Conservation (phyloP, 1,284 basidiomycete species). For the Tilletia indica region DNA sequence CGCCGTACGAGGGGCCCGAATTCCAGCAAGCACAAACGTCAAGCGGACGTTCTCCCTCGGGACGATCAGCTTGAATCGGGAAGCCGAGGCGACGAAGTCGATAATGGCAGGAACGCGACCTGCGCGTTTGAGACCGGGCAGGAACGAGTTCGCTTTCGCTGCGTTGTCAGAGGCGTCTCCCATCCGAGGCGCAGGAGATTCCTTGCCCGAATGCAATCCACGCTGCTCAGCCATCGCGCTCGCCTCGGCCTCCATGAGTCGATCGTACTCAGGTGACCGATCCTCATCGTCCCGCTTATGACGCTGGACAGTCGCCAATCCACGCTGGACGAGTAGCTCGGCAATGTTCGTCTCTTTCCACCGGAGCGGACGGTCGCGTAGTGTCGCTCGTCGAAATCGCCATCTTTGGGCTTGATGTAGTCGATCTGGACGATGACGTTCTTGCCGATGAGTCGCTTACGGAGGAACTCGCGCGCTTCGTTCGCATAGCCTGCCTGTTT, state of each 20-base stretch:
- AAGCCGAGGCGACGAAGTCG: conserved; percentile 74
- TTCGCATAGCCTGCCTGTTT: conserved; percentile 84
- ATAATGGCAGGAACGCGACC: conserved; percentile 81
- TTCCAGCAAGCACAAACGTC: conserved; percentile 53
- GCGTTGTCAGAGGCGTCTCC: conserved; percentile 73
- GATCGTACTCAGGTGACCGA: conserved; percentile 88
- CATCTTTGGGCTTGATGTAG: conserved; percentile 49
- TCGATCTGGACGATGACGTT: conserved; percentile 45
- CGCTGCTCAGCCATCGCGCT: conserved; percentile 71
- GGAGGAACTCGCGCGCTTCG: conserved; percentile 73
- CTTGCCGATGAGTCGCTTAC: conserved; percentile 44
- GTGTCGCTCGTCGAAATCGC: conserved; percentile 46
- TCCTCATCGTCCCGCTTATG: conserved; percentile 93
- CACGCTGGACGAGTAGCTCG: conserved; percentile 88
- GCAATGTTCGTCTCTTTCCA: conserved; percentile 67
- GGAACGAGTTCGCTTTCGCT: conserved; percentile 61
- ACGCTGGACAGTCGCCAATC: conserved; percentile 81
- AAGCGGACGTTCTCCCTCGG: conserved; percentile 43
- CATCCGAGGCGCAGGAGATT: conserved; percentile 66
- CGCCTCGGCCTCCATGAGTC: conserved; percentile 89
- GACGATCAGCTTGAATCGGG: conserved; percentile 45
- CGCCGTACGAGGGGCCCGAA: conserved; percentile 57
- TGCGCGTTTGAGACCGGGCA: conserved; percentile 85
- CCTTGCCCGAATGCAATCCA: conserved; percentile 91
- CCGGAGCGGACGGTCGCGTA: conserved; percentile 39